Base-by-base conservation (phyloP, 169 alveolate species). In the Neospora caninum region DNA sequence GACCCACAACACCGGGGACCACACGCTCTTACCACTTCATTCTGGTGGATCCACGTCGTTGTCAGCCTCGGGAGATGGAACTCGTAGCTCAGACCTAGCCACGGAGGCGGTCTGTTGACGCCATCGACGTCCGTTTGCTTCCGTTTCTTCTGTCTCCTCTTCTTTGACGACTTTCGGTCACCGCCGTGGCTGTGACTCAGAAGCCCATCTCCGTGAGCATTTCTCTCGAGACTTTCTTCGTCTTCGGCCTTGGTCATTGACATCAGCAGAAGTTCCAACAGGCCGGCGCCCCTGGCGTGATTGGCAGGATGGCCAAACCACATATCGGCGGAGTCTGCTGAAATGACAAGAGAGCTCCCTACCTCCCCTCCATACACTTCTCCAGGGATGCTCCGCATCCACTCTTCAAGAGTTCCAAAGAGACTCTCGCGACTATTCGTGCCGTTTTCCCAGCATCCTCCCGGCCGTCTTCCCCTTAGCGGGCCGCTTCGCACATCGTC, bases 11-110 rank as follows among this genome's bases (percentile, higher is more conserved):
- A 13, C 4, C n/a, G n/a, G n/a, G n/a, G n/a, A n/a, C n/a, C 58
- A 4, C 58, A 49, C 4, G 43, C 13, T 29, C 95, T 13, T 45
- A 96, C 97, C 89, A 95, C 95, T 88, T 96, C 97, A 42, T 94
- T 93, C 69, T 96, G 96, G 58, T 96, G 97, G 18, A 96, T 96
- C 97, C 97, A 96, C 31, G 97, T 91, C 49, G 93, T 87, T n/a
- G 96, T 95, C 39, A 89, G 84, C n/a, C 96, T 93, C 54, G 97
- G 97, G 80, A 96, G 92, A 34, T 93, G 93, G 89, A 96, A 96
- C 45, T 95, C 94, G 78, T 94, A 73, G 29, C 91, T 93, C 31
- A 95, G 78, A 34, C 96, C 96, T 41, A 96, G 80, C 97, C 97
- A 95, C 0, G 96, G 95, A n/a, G 95, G 95, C 39, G 94, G 94